Base-by-base conservation (phyloP, 176 grass and related monocot species). In the Oryza meyeriana region DNA sequence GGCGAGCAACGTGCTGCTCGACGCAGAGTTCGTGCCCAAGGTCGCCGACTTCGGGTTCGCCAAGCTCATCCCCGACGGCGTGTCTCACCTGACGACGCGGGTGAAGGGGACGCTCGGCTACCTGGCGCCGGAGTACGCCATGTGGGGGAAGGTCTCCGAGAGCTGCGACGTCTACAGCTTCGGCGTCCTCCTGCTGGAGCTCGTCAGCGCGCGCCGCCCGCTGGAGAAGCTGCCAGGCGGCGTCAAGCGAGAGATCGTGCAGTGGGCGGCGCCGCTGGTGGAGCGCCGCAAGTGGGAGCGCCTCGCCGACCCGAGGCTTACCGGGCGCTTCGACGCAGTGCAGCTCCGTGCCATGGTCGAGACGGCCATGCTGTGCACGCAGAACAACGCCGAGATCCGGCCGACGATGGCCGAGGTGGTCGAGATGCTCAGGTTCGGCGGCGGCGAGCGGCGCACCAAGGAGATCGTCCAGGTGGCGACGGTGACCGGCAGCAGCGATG, bases 131-230 rank as follows among this genome's bases (percentile, higher is more conserved):
- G 90, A 95, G 82, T 95, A 95, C 52, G 93, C 93, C 77, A 92
- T 92, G 93, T 95, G 77, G 84, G 93, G 93, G 25, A 92, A 89
- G 63, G 93, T 92, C 34, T 95, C 93, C 6, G 87, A 95, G 82
- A 88, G 84, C 90, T 92, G 93, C 81, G 87, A 90, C 75, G 87
- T 90, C 36, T 92, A 94, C 78, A 90, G 93, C 89, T 95, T 95
- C 81, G 93, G 93, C 57, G 81, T 95, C 13, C 90, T 90, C 12
- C 78, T 95, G 2, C 89, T 95, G 12, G 93, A 92, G 82, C 86
- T 88, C 35, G 61, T 86, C 78, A 92, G 79, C 74, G 84, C 87
- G 8, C 75, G 89, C 40, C 82, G 71, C 64, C 90, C 85, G n/a
- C 85, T 90, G 6, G 90, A 92, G 82, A 95, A 92, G 78, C 66